phyloP scores from a whole-genome alignment of 2,329 filamentous ascomycete genomes.

The Penicillium digitatum region DNA sequence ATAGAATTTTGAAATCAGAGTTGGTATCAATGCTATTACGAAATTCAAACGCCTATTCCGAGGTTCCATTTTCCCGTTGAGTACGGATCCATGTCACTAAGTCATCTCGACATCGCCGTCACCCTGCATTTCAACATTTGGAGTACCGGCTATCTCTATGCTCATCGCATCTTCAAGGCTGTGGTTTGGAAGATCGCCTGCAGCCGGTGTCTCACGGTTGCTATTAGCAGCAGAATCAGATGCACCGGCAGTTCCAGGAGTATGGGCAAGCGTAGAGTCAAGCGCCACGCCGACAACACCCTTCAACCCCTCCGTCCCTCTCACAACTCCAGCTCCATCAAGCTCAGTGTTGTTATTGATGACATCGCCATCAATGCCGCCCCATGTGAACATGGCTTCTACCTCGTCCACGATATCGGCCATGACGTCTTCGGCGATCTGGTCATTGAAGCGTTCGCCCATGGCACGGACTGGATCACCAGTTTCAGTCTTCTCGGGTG shows the following conservation, averaged over 20 bases:
- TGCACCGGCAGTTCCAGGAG: constrained; percentile 12
- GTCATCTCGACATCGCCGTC: constrained; percentile 34
- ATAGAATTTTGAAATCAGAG: background rate
- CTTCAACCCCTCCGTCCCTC: constrained; percentile 33
- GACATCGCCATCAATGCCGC: constrained; percentile 35
- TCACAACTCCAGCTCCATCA: constrained; percentile 27
- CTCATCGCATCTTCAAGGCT: constrained; percentile 25
- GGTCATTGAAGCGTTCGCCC: constrained; percentile 78
- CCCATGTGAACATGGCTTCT: constrained; percentile 65
- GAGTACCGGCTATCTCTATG: constrained; percentile 23
- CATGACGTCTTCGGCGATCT: constrained; percentile 89
- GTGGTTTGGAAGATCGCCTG: constrained; percentile 16
- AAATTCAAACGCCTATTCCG: constrained; percentile 9
- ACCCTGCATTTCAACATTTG: constrained; percentile 14
- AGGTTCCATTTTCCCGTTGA: background rate
- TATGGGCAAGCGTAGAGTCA: constrained; percentile 23
- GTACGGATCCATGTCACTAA: background rate
- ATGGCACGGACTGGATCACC: constrained; percentile 55
- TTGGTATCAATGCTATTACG: constrained; percentile 16
- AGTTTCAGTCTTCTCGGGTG: constrained; percentile 52
- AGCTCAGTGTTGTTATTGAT: constrained; percentile 26
- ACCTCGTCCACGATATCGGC: constrained; percentile 94
- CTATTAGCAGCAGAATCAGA: constrained; percentile 24
- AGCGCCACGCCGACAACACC: constrained; percentile 32
- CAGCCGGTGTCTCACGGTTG: constrained; percentile 18